Evolutionary conservation across 116 monocot species (phyloP).

Genomic region (Posidonia oceanica): DNA sequence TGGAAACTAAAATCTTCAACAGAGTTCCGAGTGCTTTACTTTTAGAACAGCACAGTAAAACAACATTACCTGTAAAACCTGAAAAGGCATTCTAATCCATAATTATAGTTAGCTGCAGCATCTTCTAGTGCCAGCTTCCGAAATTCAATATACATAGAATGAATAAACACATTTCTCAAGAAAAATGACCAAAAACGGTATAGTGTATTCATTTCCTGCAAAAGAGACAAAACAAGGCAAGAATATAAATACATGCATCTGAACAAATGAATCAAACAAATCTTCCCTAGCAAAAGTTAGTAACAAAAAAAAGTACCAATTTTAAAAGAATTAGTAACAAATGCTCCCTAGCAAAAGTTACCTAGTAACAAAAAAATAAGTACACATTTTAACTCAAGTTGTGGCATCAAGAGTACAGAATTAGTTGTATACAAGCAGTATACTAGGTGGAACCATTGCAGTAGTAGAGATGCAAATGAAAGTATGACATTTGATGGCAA

Average conservation of each 20-base stretch:
- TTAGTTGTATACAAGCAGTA: no score
- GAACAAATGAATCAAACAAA: not conserved
- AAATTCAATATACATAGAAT: slow-evolving; percentile 82
- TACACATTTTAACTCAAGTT: no score
- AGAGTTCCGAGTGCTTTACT: not conserved
- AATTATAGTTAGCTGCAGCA: slow-evolving; percentile 73
- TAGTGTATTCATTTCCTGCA: slow-evolving; percentile 97
- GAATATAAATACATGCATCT: not conserved
- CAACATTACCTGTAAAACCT: slow-evolving; percentile 83
- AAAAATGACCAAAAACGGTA: slow-evolving; percentile 99
- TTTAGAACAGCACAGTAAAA: not conserved
- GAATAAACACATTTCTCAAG: slow-evolving; percentile 61
- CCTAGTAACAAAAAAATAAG: no score
- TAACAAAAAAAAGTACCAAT: no score
- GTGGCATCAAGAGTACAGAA: no score
- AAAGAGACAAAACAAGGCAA: no score
- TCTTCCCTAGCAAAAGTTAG: no score
- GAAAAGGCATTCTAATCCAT: slow-evolving; percentile 98
- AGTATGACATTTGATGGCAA: not conserved
- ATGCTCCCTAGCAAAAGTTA: no score
- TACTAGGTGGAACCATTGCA: not conserved
- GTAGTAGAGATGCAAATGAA: not conserved
- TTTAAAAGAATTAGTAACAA: no score
- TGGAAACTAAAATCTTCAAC: not conserved
- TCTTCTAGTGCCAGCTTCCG: slow-evolving; percentile 78